Base-by-base conservation (phyloP, 106 monocot genomes). In the Narthecium ossifragum region DNA sequence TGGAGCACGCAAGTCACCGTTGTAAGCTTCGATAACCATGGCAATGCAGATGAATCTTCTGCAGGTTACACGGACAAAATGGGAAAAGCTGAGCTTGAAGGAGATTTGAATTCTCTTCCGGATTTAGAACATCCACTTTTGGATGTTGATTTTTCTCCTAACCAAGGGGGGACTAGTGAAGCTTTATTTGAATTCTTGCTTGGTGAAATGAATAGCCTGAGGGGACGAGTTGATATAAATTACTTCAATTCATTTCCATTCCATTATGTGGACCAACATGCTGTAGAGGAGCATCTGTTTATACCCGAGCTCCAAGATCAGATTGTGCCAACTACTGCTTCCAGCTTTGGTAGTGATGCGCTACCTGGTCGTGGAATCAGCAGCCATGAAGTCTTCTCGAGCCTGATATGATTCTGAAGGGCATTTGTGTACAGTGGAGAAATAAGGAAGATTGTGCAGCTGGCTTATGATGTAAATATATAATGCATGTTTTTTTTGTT, bases 111-210 rank as follows among this genome's bases (percentile, higher is more conserved):
- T 21, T 63, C 36, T 18, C 33, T 31, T 11, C 3, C 23, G 14
- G 58, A 50, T 58, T 18, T 36, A 28, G 54, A 70, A 22, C 24
- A 52, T 78, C 50, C 31, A 5, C 29, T 67, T 40, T 55, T 59
- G 23, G 50, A 71, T 62, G 51, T 70, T 15, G 51, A 61, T 8
- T 77, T 77, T 46, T 8, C 15, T 22, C 25, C 47, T 10, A 47
- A 49, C 29, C 55, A 34, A 43, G 51, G 21, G 45, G 64, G 39
- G 48, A 34, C 26, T 29, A 51, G 46, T 53, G 57, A 12, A 23
- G 43, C 69, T 12, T 56, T 72, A 24, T 57, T 85, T 41, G 73
- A 70, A 66, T 29, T 59, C 21, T 33, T 77, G 37, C 66, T 80
- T 24, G 65, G 62, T 34, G 63, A 61, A 63, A 36, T 27, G 51